These are phyloP conservation scores for Quercus glauca DNA, from an alignment of 306 rosid genomes.

Conservation along the genomic window DNA sequence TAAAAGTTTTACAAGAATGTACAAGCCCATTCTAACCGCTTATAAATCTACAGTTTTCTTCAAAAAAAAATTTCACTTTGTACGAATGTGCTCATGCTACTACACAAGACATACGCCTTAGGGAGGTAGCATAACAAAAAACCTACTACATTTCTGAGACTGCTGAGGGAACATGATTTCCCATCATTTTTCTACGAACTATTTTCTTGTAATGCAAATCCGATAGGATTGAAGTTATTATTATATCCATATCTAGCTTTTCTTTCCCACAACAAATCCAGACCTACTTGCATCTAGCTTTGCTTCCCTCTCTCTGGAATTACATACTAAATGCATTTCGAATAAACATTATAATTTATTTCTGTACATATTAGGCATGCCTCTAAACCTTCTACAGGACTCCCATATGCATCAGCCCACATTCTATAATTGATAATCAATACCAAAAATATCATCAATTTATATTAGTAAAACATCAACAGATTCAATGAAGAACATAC, in stretches of 20 bases:
- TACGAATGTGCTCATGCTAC: neutral
- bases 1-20: neutral
- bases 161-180: neutral
- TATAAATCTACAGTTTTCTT: neutral
- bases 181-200: neutral
- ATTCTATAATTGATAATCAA: conserved; percentile 1
- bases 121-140: neutral
- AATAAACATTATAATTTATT: neutral
- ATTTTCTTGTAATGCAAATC: neutral
- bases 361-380: neutral
- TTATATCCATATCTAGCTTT: neutral
- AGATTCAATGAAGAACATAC: conserved; percentile 48
- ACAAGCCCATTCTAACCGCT: neutral
- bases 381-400: neutral
- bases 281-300: neutral
- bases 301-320: neutral
- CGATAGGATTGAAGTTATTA: neutral
- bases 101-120: neutral
- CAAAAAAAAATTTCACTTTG: neutral
- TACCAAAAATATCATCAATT: neutral
- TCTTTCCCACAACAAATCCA: neutral
- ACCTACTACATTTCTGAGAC: neutral
- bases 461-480: conserved; percentile 2
- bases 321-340: neutral
- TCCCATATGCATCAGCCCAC: neutral